phyloP scores from a whole-genome alignment of 2,329 filamentous ascomycete genomes.

The Calonectria pseudoturangicola region DNA sequence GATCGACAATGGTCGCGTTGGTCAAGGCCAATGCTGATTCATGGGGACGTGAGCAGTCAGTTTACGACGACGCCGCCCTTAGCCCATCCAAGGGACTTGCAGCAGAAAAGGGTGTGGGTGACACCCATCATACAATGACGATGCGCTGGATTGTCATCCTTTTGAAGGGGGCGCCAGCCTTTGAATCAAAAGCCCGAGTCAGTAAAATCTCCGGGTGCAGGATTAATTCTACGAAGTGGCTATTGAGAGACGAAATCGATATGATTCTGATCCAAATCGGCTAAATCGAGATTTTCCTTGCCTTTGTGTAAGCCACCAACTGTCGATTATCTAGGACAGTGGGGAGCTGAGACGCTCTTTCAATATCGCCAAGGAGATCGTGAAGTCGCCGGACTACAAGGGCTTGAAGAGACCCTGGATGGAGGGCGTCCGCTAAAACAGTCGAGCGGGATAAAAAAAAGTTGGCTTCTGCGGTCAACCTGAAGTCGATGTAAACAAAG shows the following conservation, averaged over 20 bases:
- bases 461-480: constrained; percentile 25
- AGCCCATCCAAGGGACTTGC: constrained; percentile 10
- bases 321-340: constrained; percentile 45
- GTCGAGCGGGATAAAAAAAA: constrained; percentile 23
- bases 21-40: constrained; percentile 26
- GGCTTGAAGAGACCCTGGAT: constrained; percentile 38
- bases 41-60: constrained; percentile 28
- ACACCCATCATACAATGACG: constrained; percentile 12
- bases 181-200: constrained; percentile 37
- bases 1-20: constrained; percentile 52
- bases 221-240: constrained; percentile 20
- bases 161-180: constrained; percentile 35
- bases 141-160: constrained; percentile 22
- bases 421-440: constrained; percentile 22
- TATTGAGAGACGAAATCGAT: constrained; percentile 43
- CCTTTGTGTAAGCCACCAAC: constrained; percentile 42
- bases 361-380: constrained; percentile 49
- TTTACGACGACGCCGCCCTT: constrained; percentile 1
- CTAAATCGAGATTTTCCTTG: constrained; percentile 54
- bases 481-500: constrained; percentile 30
- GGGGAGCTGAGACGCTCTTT: constrained; percentile 45
- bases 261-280: constrained; percentile 37
- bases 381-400: constrained; percentile 30
- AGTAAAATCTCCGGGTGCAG: constrained; percentile 46
- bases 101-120: constrained; percentile 21